Evolutionary conservation across 345 rosid genomes (phyloP), one percentile per base, ranked within the genome.

Genomic region (Turritis glabra): DNA sequence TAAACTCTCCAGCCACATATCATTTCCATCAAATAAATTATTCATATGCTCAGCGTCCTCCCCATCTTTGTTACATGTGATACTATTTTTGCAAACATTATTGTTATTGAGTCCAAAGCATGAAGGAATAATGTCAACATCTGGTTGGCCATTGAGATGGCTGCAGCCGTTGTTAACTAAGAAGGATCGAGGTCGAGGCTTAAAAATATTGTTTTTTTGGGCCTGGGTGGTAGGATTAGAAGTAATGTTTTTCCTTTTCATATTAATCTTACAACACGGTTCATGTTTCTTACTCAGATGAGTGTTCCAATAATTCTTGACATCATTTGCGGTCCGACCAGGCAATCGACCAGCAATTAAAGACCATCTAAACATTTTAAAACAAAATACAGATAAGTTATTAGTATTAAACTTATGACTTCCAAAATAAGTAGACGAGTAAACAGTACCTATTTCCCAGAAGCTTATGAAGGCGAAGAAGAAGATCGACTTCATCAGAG

Each of bases 271-370:
- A 62, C 41, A 52, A 53, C 58, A 56, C 0, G 70, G 13, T 19
- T 77, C 80, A 12, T 59, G 63, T 62, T 78, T 83, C 71, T 85
- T 85, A 77, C 84, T 44, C 47, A 85, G 64, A 70, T 70, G 89
- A 32, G 87, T 81, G 75, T 85, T 85, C 86, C 86, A 85, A 35
- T 83, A 82, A 69, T 83, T 85, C 74, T 85, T 85, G 18, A 85
- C 82, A 64, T 83, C 86, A 64, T 83, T 83, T 25, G 83, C 86
- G 11, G 88, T 83, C 56, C 88, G 74, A 44, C 86, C 86, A 2
- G 88, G 86, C 10, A 85, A 77, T 41, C 89, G 57, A 15, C 86
- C 89, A 51, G 86, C 89, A 55, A 85, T 85, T 5, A 85, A 67
- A 0, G 89, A 79, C 89, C 89, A 85, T 77, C 88, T 85, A 40